phyloP scores from a whole-genome alignment of 352 stramenopile genomes.

The Phytophthora pluvialis region DNA sequence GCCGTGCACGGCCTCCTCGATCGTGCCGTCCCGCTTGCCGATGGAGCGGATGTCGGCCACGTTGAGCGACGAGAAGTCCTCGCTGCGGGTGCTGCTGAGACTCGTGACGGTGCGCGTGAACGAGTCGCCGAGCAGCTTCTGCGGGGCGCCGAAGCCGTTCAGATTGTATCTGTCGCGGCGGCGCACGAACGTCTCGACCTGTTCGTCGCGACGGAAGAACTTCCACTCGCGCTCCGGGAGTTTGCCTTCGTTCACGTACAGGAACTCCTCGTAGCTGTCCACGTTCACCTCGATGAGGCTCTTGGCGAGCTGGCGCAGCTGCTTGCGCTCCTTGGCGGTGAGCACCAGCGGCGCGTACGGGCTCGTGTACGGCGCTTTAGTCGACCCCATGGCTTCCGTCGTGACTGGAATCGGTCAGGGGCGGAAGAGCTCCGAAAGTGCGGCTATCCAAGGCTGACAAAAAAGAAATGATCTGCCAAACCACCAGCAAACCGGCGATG shows the following conservation, averaged over 20 bases:
- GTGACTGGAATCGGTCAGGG: slow-evolving; percentile 9
- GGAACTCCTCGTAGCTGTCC: slow-evolving; percentile 33
- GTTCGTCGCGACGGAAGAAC: slow-evolving; percentile 31
- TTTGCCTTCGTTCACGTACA: slow-evolving; percentile 24
- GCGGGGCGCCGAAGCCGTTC: slow-evolving; percentile 24
- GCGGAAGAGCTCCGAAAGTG: slow-evolving; percentile 9
- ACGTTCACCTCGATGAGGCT: slow-evolving; percentile 32
- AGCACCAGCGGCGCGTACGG: slow-evolving; percentile 27
- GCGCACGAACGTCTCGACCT: slow-evolving; percentile 34
- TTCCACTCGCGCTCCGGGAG: slow-evolving; percentile 32
- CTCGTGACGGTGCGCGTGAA: slow-evolving; percentile 20
- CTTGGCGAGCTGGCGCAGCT: slow-evolving; percentile 29
- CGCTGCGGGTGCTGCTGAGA: slow-evolving; percentile 21
- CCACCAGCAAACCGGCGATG: slow-evolving; percentile 11
- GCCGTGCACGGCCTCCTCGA: slow-evolving; percentile 40
- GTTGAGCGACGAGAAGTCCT: slow-evolving; percentile 28
- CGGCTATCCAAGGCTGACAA: slow-evolving; percentile 18
- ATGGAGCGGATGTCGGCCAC: slow-evolving; percentile 33
- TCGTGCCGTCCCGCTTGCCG: slow-evolving; percentile 30
- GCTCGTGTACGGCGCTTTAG: slow-evolving; percentile 24
- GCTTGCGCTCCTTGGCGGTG: slow-evolving; percentile 25
- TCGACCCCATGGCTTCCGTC: slow-evolving; percentile 34
- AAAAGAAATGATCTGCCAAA: slow-evolving; percentile 13
- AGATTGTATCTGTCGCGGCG: slow-evolving; percentile 34
- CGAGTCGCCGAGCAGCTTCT: slow-evolving; percentile 25